These are phyloP conservation scores for Trematosphaeria pertusa DNA, from an alignment of 2,329 filamentous ascomycete genomes.

Conservation along the genomic window DNA sequence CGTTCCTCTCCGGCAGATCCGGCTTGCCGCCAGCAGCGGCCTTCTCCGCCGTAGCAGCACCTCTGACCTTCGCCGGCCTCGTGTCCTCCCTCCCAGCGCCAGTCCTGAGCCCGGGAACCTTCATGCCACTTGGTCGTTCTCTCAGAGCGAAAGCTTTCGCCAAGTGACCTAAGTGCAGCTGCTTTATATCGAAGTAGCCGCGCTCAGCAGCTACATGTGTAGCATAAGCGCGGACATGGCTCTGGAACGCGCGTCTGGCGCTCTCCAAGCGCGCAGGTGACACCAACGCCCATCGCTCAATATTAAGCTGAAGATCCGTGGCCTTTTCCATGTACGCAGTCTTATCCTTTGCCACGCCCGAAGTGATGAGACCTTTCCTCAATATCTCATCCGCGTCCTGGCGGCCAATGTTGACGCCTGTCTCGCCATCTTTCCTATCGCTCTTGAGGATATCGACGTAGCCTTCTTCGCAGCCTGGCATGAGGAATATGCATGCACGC, in stretches of 20 bases:
- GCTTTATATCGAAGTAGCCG: slow-evolving; percentile 87
- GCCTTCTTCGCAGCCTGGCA: slow-evolving; percentile 89
- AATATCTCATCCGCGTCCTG: slow-evolving; percentile 71
- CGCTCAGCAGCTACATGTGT: slow-evolving; percentile 90
- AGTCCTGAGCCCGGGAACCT: slow-evolving; percentile 58
- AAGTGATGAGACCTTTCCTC: slow-evolving; percentile 65
- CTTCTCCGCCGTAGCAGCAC: slow-evolving; percentile 33
- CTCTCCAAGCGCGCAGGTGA: slow-evolving; percentile 76
- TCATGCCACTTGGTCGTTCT: slow-evolving; percentile 85
- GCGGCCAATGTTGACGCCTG: slow-evolving; percentile 63
- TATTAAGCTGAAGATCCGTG: slow-evolving; percentile 71
- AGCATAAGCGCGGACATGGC: slow-evolving; percentile 91
- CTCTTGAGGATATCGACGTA: slow-evolving; percentile 82
- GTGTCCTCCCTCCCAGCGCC: slow-evolving; percentile 46
- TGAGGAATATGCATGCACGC: slow-evolving; percentile 85
- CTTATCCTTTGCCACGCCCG: slow-evolving; percentile 44
- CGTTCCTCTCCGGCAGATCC: slow-evolving; percentile 49
- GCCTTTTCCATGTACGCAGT: slow-evolving; percentile 69
- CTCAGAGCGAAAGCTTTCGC: slow-evolving; percentile 92
- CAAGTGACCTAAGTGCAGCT: slow-evolving; percentile 88
- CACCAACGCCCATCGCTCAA: slow-evolving; percentile 70
- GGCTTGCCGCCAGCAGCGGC: slow-evolving; percentile 46
- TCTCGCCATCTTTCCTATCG: slow-evolving; percentile 68
- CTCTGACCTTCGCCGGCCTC: slow-evolving; percentile 51
- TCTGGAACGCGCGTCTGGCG: slow-evolving; percentile 85